Percentiles rank a stretch among this genome's conserved stretches.
Evolutionary conservation across 1,139 yeast species (phyloP).

Genomic region (Suhomyces atakaporum): DNA sequence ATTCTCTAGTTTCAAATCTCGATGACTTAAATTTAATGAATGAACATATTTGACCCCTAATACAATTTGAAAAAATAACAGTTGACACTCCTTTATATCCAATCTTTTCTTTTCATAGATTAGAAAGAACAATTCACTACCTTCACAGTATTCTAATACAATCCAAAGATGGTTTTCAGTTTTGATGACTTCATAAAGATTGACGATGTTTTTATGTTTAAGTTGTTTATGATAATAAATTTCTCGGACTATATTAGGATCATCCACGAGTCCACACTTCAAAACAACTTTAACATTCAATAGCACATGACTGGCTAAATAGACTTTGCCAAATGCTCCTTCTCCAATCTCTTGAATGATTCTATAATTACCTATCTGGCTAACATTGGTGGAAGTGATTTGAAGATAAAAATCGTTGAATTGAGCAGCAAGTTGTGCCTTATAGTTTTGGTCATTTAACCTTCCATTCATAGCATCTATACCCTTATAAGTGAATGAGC

Average conservation of each 20-base stretch:
- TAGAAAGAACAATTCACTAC: constrained; percentile 80
- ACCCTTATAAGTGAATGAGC: no score
- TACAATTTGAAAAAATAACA: constrained; percentile 72
- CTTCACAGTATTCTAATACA: constrained; percentile 87
- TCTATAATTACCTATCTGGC: constrained; percentile 75
- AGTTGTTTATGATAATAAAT: constrained; percentile 86
- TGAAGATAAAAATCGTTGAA: constrained; percentile 63
- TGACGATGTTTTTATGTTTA: constrained; percentile 80
- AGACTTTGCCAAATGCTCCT: constrained; percentile 92
- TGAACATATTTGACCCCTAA: constrained; percentile 88
- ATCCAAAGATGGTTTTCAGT: constrained; percentile 83
- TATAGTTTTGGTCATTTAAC: constrained; percentile 33
- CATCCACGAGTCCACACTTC: constrained; percentile 80
- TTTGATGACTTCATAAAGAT: constrained; percentile 80
- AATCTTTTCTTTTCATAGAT: constrained; percentile 60
- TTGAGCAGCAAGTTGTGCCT: constrained; percentile 58
- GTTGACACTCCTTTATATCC: constrained; percentile 54
- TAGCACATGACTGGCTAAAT: constrained; percentile 74
- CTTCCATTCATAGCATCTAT: constrained; percentile 26
- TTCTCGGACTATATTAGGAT: constrained; percentile 89
- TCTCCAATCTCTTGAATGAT: constrained; percentile 77
- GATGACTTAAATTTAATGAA: constrained; percentile 76
- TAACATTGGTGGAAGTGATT: constrained; percentile 52
- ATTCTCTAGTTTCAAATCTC: constrained; percentile 89
- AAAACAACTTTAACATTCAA: constrained; percentile 78